phyloP scores from a whole-genome alignment of 1,284 basidiomycete species.

The Ganoderma meredithae region DNA sequence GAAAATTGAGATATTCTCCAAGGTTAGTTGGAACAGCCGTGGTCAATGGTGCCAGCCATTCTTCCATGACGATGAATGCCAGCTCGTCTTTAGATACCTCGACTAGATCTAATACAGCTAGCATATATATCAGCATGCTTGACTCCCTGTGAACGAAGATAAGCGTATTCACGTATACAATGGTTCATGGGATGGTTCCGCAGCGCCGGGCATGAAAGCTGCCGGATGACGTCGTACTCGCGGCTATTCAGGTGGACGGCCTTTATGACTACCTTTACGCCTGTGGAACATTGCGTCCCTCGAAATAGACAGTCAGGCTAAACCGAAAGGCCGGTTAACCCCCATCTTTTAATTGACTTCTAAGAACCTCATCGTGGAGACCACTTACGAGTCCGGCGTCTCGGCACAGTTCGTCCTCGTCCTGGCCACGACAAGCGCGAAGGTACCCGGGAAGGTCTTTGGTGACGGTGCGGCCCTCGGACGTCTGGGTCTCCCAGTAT shows the following conservation, averaged over 20 bases:
- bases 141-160: background rate
- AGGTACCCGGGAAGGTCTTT: constrained; percentile 45
- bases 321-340: constrained; percentile 61
- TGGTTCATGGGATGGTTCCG: constrained; percentile 72
- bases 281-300: constrained; percentile 59
- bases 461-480: constrained; percentile 35
- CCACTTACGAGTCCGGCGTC: constrained; percentile 71
- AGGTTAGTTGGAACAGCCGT: constrained; percentile 58
- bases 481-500: constrained; percentile 40
- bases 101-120: constrained; percentile 72
- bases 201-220: constrained; percentile 59
- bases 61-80: constrained; percentile 79
- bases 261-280: constrained; percentile 66
- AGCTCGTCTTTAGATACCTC: constrained; percentile 58
- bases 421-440: constrained; percentile 45
- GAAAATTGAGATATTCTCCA: constrained; percentile 58
- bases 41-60: constrained; percentile 73
- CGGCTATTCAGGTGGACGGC: constrained; percentile 68
- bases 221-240: constrained; percentile 64
- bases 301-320: constrained; percentile 75
- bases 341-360: constrained; percentile 19
- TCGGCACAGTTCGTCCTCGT: constrained; percentile 68
- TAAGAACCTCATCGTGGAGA: background rate
- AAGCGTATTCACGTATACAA: constrained; percentile 66
- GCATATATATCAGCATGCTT: constrained; percentile 10